These are phyloP conservation scores for Trypanosoma brucei DNA, from an alignment of 208 protist species.

Conservation along the genomic window DNA sequence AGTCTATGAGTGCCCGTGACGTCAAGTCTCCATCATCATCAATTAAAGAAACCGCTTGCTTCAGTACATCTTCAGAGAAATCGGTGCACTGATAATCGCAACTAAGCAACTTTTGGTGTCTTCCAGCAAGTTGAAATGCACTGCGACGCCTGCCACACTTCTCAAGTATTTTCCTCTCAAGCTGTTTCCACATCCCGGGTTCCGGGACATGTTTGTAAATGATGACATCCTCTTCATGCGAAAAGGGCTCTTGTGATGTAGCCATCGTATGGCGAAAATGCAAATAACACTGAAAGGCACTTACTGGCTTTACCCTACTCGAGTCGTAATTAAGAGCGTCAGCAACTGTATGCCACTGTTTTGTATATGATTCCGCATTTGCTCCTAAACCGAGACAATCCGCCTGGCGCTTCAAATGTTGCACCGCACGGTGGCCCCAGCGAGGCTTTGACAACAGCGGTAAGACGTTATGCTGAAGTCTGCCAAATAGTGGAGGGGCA, in stretches of 20 bases:
- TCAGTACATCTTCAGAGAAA: slow-evolving; percentile 7
- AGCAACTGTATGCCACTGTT: slow-evolving; percentile 17
- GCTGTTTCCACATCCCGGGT: slow-evolving; percentile 25
- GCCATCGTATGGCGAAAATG: slow-evolving; percentile 19
- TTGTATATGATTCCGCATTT: neutral
- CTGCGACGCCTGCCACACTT: slow-evolving; percentile 21
- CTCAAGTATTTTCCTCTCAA: slow-evolving; percentile 20
- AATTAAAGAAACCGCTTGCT: slow-evolving; percentile 10
- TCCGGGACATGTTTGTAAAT: slow-evolving; percentile 19
- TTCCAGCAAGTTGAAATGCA: slow-evolving; percentile 37
- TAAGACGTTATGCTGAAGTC: too few species aligned
- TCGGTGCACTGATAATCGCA: slow-evolving; percentile 11
- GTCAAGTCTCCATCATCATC: slow-evolving; percentile 11
- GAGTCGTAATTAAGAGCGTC: slow-evolving; percentile 27
- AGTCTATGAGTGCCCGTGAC: neutral
- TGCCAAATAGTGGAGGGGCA: too few species aligned
- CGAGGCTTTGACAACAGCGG: slow-evolving; percentile 4
- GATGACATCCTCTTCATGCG: slow-evolving; percentile 19
- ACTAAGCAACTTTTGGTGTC: slow-evolving; percentile 30
- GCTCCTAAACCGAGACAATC: slow-evolving; percentile 11
- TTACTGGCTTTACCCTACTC: slow-evolving; percentile 2
- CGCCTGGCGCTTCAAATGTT: slow-evolving; percentile 17
- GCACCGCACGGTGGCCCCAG: slow-evolving; percentile 18
- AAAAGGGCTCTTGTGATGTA: slow-evolving; percentile 15
- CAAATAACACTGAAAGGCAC: slow-evolving; percentile 25